Base-by-base conservation (phyloP, 1,139 yeast species). In the Saccharomyces hybrid region DNA sequence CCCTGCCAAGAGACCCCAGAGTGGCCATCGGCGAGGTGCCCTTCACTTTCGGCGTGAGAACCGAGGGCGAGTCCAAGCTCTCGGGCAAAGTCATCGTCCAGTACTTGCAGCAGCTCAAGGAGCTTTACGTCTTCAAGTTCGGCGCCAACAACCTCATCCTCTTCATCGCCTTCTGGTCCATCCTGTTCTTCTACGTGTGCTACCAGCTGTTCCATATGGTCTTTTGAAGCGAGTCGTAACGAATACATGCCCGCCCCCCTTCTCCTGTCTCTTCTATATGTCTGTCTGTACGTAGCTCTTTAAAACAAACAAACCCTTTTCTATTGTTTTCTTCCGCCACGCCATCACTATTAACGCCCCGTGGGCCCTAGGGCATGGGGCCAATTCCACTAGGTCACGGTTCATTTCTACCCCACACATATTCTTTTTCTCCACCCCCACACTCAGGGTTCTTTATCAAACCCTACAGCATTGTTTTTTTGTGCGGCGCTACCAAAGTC, bases 11-110 rank as follows among this genome's bases (percentile, higher is more conserved):
- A 38, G 63, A 62, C 44, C 27, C 34, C n/a, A 54, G 63, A 47
- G 8, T 19, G n/a, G 65, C 71, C 41, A 68, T 75, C 49, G 78
- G 78, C 55, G 79, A 76, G 59, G 70, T 75, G 34, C 78, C 78
- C 50, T 76, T 75, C 58, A 73, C 77, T n/a, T 76, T 76, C 57
- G 79, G 79, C 63, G 78, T 75, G 34, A 74, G 79, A 70, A 73
- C 77, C 9, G 79, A 75, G 60, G 79, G 79, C 63, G 79, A 76
- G 58, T 74, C 78, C 47, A 76, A 76, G 59, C 66, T 76, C 41
- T 72, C 76, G 9, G 73, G 78, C 49, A 76, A 76, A 57, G 79
- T 76, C 48, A 75, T 75, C 70, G 62, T 76, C 38, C 78, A 73
- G 59, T 76, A 76, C 56, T 59, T 76, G 53, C 69, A 70, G 49